Base-by-base conservation (phyloP, 2,329 filamentous ascomycete species). In the Delphinella strobiligena region DNA sequence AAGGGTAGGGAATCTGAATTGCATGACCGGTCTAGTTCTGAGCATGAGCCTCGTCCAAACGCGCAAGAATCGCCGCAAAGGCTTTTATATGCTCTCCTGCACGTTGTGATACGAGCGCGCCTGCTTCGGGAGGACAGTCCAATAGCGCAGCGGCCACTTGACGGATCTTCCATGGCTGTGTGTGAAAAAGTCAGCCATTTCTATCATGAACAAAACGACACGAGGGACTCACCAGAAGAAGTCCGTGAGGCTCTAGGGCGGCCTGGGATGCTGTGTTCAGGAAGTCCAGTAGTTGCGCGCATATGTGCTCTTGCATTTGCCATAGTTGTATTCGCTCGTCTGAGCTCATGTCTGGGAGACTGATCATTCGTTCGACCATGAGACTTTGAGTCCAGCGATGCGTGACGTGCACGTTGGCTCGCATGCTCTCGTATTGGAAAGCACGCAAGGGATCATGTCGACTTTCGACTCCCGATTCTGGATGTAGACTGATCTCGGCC, bases 11-110 rank as follows among this genome's bases (percentile, higher is more conserved):
- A n/a, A n/a, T n/a, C n/a, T n/a, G n/a, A n/a, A n/a, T n/a, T n/a
- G n/a, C n/a, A n/a, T n/a, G n/a, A n/a, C n/a, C n/a, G n/a, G n/a
- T n/a, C n/a, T n/a, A n/a, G n/a, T n/a, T n/a, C n/a, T n/a, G n/a
- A n/a, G n/a, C n/a, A n/a, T n/a, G n/a, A n/a, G n/a, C n/a, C n/a
- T 34, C 31, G 19, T 34, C 31, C 14, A 34, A 18, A 34, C 31
- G 31, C 12, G 31, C 31, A 4, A 34, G 31, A 4, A 34, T 7
- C 10, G 17, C 31, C 11, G 31, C 31, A 7, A 34, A 34, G 5
- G 9, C 19, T n/a, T 34, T 15, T 7, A 34, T 9, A 17, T 34
- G 19, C n/a, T 5, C n/a, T 9, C 31, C 5, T 5, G n/a, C 31
- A 17, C 14, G 31, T 9, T 34, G 31, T 10, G 11, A 5, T 5